phyloP scores from a whole-genome alignment of 306 rosid genomes.

The Trifolium repens region DNA sequence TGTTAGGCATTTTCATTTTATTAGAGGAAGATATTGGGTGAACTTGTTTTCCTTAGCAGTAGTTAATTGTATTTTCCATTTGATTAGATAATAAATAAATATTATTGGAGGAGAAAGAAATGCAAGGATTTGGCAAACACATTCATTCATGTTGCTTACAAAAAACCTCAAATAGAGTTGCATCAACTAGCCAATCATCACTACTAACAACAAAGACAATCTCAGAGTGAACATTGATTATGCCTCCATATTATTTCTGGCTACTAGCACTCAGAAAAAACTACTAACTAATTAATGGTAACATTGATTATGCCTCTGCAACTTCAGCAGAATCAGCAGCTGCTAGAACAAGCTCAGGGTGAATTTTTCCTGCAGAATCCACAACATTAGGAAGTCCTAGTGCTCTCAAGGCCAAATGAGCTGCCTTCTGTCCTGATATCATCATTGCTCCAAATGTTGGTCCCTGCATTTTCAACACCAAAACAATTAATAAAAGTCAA shows the following conservation, averaged over 20 bases:
- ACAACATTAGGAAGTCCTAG: constrained; percentile 59
- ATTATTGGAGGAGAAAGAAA: not conserved
- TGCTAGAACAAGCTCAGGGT: constrained; percentile 73
- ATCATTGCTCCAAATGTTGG: constrained; percentile 97
- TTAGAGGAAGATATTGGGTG: too few relatives aligned
- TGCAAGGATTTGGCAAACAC: not conserved
- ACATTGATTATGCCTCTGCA: constrained; percentile 57
- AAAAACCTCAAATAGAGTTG: not conserved
- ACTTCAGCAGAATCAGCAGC: constrained; percentile 61
- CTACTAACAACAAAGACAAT: constrained; percentile 1
- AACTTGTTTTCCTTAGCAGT: not conserved
- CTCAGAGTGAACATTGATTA: too few relatives aligned
- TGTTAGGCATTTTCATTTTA: too few relatives aligned
- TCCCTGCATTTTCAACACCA: constrained; percentile 58
- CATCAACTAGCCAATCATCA: constrained; percentile 3
- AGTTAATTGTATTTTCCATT: not conserved
- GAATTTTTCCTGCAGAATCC: constrained; percentile 47
- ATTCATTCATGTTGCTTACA: not conserved
- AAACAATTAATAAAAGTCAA: not conserved
- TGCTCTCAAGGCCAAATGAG: constrained; percentile 72
- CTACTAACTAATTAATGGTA: not conserved
- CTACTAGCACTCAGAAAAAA: not conserved
- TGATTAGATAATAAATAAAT: not conserved
- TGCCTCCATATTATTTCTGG: constrained; percentile 24
- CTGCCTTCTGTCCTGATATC: constrained; percentile 94